Evolutionary conservation across 2,329 filamentous ascomycete genomes (phyloP).

Genomic region (Talaromyces islandicus): DNA sequence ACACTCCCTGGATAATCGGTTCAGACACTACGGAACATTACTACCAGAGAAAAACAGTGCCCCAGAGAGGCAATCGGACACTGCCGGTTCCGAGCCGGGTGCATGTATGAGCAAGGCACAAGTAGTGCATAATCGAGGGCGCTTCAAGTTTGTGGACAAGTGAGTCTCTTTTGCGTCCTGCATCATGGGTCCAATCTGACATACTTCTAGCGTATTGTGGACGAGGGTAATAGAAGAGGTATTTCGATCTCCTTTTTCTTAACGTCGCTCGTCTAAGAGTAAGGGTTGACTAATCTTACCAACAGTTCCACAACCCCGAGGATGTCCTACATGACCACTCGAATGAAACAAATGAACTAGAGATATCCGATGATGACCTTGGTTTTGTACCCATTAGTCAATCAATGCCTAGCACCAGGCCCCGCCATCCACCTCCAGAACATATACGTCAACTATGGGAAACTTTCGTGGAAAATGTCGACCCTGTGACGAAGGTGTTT

Average conservation of each 20-base stretch:
- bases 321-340: not conserved
- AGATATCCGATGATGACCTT: not conserved
- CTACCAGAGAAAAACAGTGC: not conserved
- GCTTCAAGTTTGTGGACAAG: not conserved
- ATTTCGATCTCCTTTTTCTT: not conserved
- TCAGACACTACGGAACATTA: not conserved
- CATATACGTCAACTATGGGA: slow-evolving; percentile 51
- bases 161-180: not conserved
- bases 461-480: slow-evolving; percentile 50
- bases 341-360: slow-evolving; percentile 2
- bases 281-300: slow-evolving; percentile 1
- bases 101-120: not conserved
- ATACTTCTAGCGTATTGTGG: not conserved
- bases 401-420: slow-evolving; percentile 5
- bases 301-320: not conserved
- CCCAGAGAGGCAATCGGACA: not conserved
- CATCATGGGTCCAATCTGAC: not conserved
- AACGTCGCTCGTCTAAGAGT: not conserved
- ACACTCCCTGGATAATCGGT: not conserved
- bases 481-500: slow-evolving; percentile 2
- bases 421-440: slow-evolving; percentile 47
- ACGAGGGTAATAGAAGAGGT: not conserved
- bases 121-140: not conserved
- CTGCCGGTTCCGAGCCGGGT: not conserved
- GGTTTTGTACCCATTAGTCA: not conserved